Evolutionary conservation across 495 filamentous ascomycete species (phyloP).

Genomic region (Podospora fimiseda): DNA sequence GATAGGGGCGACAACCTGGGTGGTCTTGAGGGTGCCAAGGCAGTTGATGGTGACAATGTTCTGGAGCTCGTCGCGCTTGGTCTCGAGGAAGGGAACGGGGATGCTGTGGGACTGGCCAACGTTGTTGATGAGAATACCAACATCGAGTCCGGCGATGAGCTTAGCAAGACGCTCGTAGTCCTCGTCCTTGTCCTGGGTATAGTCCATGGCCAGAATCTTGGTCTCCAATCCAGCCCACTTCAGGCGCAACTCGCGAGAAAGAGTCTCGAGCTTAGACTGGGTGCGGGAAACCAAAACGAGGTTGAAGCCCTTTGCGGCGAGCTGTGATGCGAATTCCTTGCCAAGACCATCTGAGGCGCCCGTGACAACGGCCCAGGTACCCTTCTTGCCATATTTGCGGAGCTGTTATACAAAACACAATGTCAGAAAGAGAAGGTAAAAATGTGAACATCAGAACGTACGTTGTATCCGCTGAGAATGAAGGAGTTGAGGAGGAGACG

Average conservation of each 20-base stretch:
- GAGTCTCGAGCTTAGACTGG: constrained; percentile 71
- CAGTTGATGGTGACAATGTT: constrained; percentile 95
- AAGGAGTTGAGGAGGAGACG: constrained; percentile 68
- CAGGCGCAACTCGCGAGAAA: constrained; percentile 67
- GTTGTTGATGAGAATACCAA: constrained; percentile 92
- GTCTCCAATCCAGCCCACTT: constrained; percentile 61
- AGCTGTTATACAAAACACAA: constrained; percentile 49
- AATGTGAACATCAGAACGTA: constrained; percentile 27
- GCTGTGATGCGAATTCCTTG: constrained; percentile 89
- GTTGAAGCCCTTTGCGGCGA: constrained; percentile 89
- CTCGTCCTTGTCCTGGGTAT: constrained; percentile 62
- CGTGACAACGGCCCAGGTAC: constrained; percentile 91
- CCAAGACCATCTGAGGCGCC: constrained; percentile 96
- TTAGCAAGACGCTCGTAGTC: constrained; percentile 69
- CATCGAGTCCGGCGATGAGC: constrained; percentile 63
- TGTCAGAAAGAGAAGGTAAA: not conserved
- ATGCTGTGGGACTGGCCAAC: constrained; percentile 91
- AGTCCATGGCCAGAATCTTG: constrained; percentile 85
- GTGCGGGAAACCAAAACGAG: constrained; percentile 91
- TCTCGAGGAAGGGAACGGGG: constrained; percentile 80
- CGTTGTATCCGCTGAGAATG: constrained; percentile 57
- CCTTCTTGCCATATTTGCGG: constrained; percentile 80
- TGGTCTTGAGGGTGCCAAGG: constrained; percentile 77
- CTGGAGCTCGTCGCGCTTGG: constrained; percentile 66
- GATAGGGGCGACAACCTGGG: constrained; percentile 73